These are phyloP conservation scores for Wickerhamiella alocasiicola DNA, from an alignment of 805 yeast genomes.

Conservation along the genomic window DNA sequence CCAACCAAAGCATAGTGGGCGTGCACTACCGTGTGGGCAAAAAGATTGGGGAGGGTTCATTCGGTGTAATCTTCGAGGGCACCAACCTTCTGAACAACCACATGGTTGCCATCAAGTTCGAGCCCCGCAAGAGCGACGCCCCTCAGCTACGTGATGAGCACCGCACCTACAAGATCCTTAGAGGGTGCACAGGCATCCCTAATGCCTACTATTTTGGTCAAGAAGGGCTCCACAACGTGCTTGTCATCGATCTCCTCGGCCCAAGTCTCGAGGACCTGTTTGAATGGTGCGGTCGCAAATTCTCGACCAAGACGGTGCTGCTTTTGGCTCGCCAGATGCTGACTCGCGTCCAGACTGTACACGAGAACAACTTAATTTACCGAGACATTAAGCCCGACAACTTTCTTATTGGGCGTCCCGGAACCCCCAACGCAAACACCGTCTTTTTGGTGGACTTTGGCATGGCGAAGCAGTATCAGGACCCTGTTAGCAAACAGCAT, in stretches of 20 bases:
- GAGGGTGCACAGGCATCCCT: slow-evolving; percentile 79
- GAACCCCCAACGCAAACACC: slow-evolving; percentile 67
- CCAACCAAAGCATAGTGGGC: slow-evolving; percentile 48
- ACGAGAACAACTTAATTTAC: slow-evolving; percentile 80
- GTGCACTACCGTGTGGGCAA: slow-evolving; percentile 94
- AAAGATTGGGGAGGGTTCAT: slow-evolving; percentile 97
- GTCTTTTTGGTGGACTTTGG: slow-evolving; percentile 94
- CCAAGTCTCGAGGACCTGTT: slow-evolving; percentile 93
- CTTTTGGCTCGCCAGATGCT: slow-evolving; percentile 95
- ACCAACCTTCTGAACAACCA: slow-evolving; percentile 79
- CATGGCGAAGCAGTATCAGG: slow-evolving; percentile 97
- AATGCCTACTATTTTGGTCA: slow-evolving; percentile 95
- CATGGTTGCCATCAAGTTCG: slow-evolving; percentile 89
- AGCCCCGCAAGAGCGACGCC: slow-evolving; percentile 93
- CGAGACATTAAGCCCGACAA: slow-evolving; percentile 98
- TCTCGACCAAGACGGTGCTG: slow-evolving; percentile 76
- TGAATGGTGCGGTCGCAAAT: slow-evolving; percentile 96
- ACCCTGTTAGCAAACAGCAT: slow-evolving; percentile 88
- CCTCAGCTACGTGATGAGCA: slow-evolving; percentile 96
- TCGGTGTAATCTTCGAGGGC: slow-evolving; percentile 96
- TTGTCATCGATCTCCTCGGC: slow-evolving; percentile 88
- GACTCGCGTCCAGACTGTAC: slow-evolving; percentile 70
- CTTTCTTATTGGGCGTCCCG: slow-evolving; percentile 84
- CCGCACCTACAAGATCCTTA: slow-evolving; percentile 75
- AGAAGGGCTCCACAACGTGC: slow-evolving; percentile 90